Conservation (phyloP, 257 asterid genomes). For the Nicotiana tomentosiformis region DNA sequence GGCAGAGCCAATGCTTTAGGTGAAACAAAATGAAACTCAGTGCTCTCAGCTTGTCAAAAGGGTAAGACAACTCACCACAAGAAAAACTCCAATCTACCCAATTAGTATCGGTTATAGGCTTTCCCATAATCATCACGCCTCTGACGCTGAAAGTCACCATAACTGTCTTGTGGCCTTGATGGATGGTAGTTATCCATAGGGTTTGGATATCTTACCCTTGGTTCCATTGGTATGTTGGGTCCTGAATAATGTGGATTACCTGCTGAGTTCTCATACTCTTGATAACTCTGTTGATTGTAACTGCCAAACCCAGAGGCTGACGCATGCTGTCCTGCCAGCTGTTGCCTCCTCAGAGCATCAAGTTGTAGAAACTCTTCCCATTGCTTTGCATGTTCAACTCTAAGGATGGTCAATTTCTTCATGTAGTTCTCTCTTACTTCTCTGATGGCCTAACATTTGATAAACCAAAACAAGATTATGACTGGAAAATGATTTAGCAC, state of each 20-base stretch:
- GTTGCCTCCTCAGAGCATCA: slow-evolving; percentile 65
- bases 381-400: slow-evolving; percentile 62
- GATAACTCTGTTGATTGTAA: slow-evolving; percentile 44
- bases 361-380: slow-evolving; percentile 81
- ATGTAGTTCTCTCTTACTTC: slow-evolving; percentile 64
- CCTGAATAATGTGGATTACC: slow-evolving; percentile 54
- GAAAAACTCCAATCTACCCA: slow-evolving; percentile 30
- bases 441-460: slow-evolving; percentile 53
- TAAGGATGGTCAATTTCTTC: slow-evolving; percentile 50
- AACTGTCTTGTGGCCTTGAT: slow-evolving; percentile 57
- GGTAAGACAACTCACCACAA: slow-evolving; percentile 64
- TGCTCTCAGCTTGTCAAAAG: slow-evolving; percentile 12
- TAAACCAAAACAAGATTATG: slow-evolving; percentile 7
- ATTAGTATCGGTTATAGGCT: slow-evolving; percentile 60
- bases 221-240: slow-evolving; percentile 39
- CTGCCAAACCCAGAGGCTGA: slow-evolving; percentile 52
- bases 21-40: slow-evolving; percentile 1
- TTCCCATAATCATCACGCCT: slow-evolving; percentile 68
- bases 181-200: slow-evolving; percentile 58
- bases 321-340: slow-evolving; percentile 35
- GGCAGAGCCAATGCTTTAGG: neutral
- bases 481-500: neutral
- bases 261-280: slow-evolving; percentile 44
- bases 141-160: slow-evolving; percentile 61
- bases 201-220: slow-evolving; percentile 59